A percentile compares a stretch with the other conserved stretches of the same genome.
Evolutionary conservation across 176 grass and related monocot genomes (phyloP).

Genomic region (Oryza brachyantha): DNA sequence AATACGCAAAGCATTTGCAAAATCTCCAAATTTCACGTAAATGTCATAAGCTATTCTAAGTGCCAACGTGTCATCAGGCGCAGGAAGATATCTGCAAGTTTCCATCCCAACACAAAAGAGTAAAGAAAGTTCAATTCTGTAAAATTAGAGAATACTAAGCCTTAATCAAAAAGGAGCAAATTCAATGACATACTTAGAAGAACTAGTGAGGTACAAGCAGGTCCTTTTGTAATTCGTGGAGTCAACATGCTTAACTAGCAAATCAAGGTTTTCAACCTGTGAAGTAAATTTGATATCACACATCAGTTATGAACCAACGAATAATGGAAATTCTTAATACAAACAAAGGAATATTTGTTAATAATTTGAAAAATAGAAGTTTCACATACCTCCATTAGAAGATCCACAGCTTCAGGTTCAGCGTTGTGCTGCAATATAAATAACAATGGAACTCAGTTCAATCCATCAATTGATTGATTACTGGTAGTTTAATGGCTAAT

Average conservation of each 20-base stretch:
- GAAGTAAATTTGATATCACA: neutral
- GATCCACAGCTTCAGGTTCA: slow-evolving; percentile 80
- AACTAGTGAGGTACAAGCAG: slow-evolving; percentile 71
- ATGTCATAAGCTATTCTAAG: slow-evolving; percentile 63
- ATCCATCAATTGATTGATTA: neutral
- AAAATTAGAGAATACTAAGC: neutral
- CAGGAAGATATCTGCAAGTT: slow-evolving; percentile 60
- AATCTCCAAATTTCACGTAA: slow-evolving; percentile 73
- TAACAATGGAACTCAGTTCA: neutral
- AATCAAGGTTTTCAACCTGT: slow-evolving; percentile 72
- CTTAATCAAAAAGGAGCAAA: neutral
- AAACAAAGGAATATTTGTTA: neutral
- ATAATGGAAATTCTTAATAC: neutral
- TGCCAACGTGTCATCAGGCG: slow-evolving; percentile 58
- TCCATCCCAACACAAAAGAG: slow-evolving; percentile 10
- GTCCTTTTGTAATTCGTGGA: slow-evolving; percentile 69
- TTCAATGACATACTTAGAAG: slow-evolving; percentile 47
- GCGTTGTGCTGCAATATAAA: slow-evolving; percentile 60
- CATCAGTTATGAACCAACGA: neutral
- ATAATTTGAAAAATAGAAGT: too few species aligned
- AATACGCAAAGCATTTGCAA: slow-evolving; percentile 66
- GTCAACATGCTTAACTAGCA: slow-evolving; percentile 72
- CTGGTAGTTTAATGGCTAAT: neutral
- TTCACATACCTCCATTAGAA: slow-evolving; percentile 61
- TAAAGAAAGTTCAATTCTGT: neutral